Evolutionary conservation across 2,329 filamentous ascomycete genomes (phyloP).

Genomic region (Hypocrella siamensis): DNA sequence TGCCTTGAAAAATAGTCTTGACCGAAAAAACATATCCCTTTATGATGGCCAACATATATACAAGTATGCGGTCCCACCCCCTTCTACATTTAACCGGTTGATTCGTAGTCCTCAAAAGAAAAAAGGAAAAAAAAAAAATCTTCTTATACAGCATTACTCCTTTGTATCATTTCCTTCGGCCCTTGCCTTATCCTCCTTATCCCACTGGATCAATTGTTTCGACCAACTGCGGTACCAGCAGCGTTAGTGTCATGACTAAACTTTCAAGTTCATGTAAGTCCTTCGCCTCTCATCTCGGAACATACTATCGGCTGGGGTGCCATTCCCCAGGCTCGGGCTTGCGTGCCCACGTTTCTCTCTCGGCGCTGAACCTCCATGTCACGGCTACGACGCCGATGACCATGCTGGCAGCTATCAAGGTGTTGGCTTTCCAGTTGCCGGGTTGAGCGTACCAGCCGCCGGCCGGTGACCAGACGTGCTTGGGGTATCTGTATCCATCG

Average conservation of each 20-base stretch:
- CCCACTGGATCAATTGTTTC: slow-evolving; percentile 28
- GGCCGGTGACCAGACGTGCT: slow-evolving; percentile 97
- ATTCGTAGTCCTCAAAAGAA: no score
- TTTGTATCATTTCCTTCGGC: slow-evolving; percentile 5
- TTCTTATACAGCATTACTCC: no score
- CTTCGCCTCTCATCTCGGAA: slow-evolving; percentile 7
- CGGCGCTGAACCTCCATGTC: slow-evolving; percentile 57
- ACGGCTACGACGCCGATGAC: slow-evolving; percentile 53
- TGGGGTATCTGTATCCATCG: slow-evolving; percentile 70
- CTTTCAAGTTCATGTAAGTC: background rate
- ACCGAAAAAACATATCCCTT: no score
- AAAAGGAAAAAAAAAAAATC: no score
- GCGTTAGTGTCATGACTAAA: background rate
- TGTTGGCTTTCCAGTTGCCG: slow-evolving; percentile 90
- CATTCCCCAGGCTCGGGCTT: slow-evolving; percentile 66
- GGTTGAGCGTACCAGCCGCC: slow-evolving; percentile 97
- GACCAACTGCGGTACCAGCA: slow-evolving; percentile 25
- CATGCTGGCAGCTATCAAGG: slow-evolving; percentile 54
- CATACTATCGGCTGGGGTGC: slow-evolving; percentile 74
- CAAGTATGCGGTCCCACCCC: no score
- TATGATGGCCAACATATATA: no score
- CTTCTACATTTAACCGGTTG: no score
- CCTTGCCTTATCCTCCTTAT: slow-evolving; percentile 24
- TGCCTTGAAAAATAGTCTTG: no score
- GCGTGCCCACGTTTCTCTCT: slow-evolving; percentile 54